Evolutionary conservation across 2,329 filamentous ascomycete species (phyloP).

Genomic region (Aureobasidium sp.): DNA sequence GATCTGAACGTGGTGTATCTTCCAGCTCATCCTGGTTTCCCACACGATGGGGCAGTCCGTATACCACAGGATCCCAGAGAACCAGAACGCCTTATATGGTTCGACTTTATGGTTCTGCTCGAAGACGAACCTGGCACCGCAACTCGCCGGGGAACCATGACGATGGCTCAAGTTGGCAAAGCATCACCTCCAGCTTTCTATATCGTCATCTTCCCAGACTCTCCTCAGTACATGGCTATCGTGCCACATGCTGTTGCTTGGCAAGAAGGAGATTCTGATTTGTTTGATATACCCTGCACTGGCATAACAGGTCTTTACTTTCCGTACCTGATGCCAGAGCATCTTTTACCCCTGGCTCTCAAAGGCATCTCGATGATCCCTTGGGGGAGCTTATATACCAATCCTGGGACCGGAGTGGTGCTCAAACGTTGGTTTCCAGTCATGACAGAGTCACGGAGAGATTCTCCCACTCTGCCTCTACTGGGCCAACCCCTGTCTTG

Average conservation of each 20-base stretch:
- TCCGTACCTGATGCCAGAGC: constrained; percentile 2
- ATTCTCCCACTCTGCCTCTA: background rate
- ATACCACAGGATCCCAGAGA: background rate
- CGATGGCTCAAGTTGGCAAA: background rate
- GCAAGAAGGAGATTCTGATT: background rate
- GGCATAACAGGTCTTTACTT: constrained; percentile 5
- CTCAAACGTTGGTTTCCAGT: background rate
- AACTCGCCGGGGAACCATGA: background rate
- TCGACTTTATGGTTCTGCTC: constrained; percentile 4
- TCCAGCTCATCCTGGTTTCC: background rate
- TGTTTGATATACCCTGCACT: background rate
- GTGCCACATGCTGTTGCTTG: background rate
- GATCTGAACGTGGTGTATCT: background rate
- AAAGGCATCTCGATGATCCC: background rate
- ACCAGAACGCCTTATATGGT: constrained; percentile 1
- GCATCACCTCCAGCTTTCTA: constrained; percentile 5
- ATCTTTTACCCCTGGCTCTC: background rate
- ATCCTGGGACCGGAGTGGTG: constrained; percentile 3
- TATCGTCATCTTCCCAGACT: background rate
- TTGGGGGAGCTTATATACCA: background rate
- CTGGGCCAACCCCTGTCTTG: background rate
- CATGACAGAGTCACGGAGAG: background rate
- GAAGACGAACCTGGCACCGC: background rate
- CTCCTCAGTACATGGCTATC: background rate
- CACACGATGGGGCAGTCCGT: constrained; percentile 4